Conservation (phyloP, 2,329 filamentous ascomycete genomes). For the Beauveria sp. region DNA sequence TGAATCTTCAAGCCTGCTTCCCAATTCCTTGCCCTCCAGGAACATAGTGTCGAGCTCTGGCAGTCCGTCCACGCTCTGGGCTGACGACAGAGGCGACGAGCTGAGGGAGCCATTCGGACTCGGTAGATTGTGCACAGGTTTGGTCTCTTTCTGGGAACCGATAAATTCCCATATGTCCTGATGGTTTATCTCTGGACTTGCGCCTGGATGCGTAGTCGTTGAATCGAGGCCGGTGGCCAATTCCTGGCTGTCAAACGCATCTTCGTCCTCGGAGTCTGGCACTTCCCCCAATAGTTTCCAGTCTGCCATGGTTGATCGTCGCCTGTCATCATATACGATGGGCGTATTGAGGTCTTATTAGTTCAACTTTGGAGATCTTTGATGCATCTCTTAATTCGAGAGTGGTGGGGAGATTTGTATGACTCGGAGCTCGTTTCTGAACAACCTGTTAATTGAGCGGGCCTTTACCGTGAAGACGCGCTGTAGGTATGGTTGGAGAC, state of each 20-base stretch:
- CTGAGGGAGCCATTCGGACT: conserved; percentile 11
- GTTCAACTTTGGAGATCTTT: background rate
- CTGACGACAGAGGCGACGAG: conserved; percentile 30
- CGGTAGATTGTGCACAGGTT: conserved; percentile 3
- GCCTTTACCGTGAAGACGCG: conserved; percentile 3
- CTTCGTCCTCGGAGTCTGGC: conserved; percentile 44
- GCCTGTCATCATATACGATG: conserved; percentile 14
- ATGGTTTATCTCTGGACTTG: background rate
- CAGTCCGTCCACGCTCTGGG: conserved; percentile 22
- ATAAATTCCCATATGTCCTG: conserved; percentile 31
- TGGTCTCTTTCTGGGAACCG: conserved; percentile 22
- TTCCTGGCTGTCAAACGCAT: conserved; percentile 32
- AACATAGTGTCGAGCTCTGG: conserved; percentile 16
- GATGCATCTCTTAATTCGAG: background rate
- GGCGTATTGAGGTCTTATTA: background rate
- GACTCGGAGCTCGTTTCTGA: background rate
- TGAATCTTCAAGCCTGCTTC: conserved; percentile 9
- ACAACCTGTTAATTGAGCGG: conserved; percentile 3
- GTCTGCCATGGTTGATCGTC: conserved; percentile 31
- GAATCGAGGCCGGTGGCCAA: conserved; percentile 14
- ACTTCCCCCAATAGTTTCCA: conserved; percentile 45
- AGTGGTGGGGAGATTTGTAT: background rate
- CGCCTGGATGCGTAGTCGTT: background rate
- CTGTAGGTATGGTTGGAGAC: background rate
- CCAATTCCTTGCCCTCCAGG: background rate